Percentiles rank a stretch among this genome's conserved stretches.
Evolutionary conservation across 345 rosid genomes (phyloP).

Genomic region (Hibiscus trionum): DNA sequence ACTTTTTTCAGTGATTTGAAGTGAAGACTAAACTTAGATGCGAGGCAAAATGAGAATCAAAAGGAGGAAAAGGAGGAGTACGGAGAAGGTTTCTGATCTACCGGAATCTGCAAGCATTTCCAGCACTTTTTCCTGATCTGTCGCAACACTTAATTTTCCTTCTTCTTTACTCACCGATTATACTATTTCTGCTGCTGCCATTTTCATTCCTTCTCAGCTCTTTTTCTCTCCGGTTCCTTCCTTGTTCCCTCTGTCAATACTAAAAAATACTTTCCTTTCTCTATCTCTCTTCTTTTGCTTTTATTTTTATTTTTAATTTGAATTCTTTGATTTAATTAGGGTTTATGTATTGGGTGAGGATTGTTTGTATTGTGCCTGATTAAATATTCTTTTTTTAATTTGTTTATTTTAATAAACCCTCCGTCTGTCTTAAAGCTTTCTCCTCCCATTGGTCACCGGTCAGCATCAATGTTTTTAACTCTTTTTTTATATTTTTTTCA

Average conservation of each 20-base stretch:
- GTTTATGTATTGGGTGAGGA: background rate
- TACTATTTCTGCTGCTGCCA: background rate
- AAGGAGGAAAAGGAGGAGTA: conserved; percentile 54
- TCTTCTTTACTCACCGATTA: background rate
- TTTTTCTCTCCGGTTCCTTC: background rate
- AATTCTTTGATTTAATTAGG: conserved; percentile 7
- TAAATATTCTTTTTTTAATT: background rate
- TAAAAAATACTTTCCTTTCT: conserved; percentile 8
- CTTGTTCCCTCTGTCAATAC: background rate
- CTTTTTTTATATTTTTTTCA: background rate
- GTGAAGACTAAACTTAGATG: conserved; percentile 23
- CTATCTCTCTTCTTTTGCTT: conserved; percentile 1
- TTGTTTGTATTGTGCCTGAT: background rate
- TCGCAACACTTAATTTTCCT: background rate
- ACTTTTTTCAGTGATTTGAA: background rate
- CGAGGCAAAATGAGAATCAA: conserved; percentile 63
- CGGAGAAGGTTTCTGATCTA: conserved; percentile 55
- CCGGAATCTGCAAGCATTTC: conserved; percentile 53
- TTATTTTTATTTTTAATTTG: background rate
- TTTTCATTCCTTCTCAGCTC: background rate
- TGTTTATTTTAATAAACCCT: no score
- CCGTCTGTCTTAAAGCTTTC: no score
- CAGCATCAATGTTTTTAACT: no score
- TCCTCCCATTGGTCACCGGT: no score
- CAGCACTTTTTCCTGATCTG: no score